A percentile compares a stretch with the other conserved stretches of the same genome.
Conservation (phyloP, 208 protist species). For the Balamuthia mandrillaris region DNA sequence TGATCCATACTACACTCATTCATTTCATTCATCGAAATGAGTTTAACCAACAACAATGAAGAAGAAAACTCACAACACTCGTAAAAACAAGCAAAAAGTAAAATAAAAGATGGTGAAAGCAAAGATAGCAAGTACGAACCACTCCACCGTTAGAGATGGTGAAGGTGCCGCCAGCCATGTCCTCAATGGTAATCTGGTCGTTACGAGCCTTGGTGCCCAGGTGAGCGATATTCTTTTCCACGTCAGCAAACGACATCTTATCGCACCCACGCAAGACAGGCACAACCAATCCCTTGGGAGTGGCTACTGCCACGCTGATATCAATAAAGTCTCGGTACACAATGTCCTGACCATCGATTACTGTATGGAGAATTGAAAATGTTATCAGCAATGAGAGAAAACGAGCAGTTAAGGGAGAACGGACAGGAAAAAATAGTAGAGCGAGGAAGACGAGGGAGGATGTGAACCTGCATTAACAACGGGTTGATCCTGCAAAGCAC, state of each 20-base stretch:
- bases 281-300: slow-evolving; percentile 93
- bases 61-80: too few relatives aligned
- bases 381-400: not conserved
- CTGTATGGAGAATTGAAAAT: not conserved
- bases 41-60: too few relatives aligned
- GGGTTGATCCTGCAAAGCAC: slow-evolving; percentile 92
- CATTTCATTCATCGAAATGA: too few relatives aligned
- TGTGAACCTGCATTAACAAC: slow-evolving; percentile 85
- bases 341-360: slow-evolving; percentile 86
- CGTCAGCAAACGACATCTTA: slow-evolving; percentile 89
- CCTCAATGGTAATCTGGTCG: slow-evolving; percentile 91
- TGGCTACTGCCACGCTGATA: slow-evolving; percentile 95
- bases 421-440: not conserved
- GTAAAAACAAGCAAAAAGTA: too few relatives aligned
- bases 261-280: slow-evolving; percentile 95
- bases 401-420: not conserved
- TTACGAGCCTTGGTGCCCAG: slow-evolving; percentile 82
- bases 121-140: not conserved
- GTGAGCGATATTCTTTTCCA: slow-evolving; percentile 90
- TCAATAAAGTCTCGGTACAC: slow-evolving; percentile 97
- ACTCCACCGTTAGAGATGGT: slow-evolving; percentile 97
- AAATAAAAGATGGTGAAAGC: not conserved
- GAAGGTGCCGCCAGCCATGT: slow-evolving; percentile 98
- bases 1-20: too few relatives aligned
- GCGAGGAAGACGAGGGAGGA: not conserved